These are phyloP conservation scores for Leccinum uliginosum DNA, from an alignment of 768 basidiomycete genomes.

Conservation along the genomic window DNA sequence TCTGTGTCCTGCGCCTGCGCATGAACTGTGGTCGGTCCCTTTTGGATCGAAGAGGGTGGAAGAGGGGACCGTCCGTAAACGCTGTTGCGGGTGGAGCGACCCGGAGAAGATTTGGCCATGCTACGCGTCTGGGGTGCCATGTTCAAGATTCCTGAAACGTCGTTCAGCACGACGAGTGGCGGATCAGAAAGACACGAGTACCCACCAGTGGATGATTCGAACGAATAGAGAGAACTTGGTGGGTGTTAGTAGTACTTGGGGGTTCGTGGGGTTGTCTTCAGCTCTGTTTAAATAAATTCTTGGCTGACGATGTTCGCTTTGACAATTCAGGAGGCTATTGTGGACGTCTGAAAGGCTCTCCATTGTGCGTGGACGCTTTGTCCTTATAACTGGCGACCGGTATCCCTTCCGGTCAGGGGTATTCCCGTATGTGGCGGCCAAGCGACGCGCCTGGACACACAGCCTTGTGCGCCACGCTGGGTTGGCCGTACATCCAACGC, in stretches of 20 bases:
- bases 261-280: not conserved
- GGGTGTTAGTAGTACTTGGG: not conserved
- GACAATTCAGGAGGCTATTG: not conserved
- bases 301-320: slow-evolving; percentile 14
- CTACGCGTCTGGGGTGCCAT: slow-evolving; percentile 29
- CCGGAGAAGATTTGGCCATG: slow-evolving; percentile 11
- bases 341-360: slow-evolving; percentile 9
- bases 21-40: not conserved
- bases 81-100: slow-evolving; percentile 23
- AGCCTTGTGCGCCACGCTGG: slow-evolving; percentile 7
- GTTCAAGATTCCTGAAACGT: not conserved
- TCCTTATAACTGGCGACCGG: slow-evolving; percentile 19
- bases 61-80: slow-evolving; percentile 13
- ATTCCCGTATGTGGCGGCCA: slow-evolving; percentile 14
- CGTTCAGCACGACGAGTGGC: not conserved
- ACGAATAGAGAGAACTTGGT: not conserved
- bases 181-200: not conserved
- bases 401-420: slow-evolving; percentile 19
- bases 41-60: slow-evolving; percentile 7
- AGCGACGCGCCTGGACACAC: slow-evolving; percentile 8
- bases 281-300: slow-evolving; percentile 23
- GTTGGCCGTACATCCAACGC: not conserved
- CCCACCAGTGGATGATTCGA: not conserved
- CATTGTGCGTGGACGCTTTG: slow-evolving; percentile 19
- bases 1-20: not conserved